phyloP scores from a whole-genome alignment of 257 asterid species.

The Solanum appendiculatum region DNA sequence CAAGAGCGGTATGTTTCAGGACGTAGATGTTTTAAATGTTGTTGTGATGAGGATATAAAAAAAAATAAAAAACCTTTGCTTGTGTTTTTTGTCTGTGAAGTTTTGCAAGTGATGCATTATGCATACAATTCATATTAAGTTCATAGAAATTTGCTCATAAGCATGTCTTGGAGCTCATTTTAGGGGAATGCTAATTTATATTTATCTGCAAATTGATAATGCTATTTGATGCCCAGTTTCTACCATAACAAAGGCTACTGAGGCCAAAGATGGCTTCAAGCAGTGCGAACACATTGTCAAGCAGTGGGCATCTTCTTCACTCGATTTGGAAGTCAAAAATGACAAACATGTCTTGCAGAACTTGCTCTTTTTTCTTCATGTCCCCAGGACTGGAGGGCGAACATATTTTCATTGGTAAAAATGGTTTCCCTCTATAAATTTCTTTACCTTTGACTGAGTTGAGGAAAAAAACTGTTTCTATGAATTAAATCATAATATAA shows the following conservation, averaged over 20 bases:
- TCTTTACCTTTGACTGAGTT: not conserved
- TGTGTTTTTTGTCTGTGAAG: not conserved
- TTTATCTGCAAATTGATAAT: not conserved
- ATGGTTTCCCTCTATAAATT: not conserved
- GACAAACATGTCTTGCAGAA: constrained; percentile 64
- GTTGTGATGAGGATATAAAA: not conserved
- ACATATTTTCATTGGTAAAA: constrained; percentile 85
- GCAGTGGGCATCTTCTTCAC: constrained; percentile 79
- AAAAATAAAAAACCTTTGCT: not conserved
- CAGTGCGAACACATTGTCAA: constrained; percentile 58
- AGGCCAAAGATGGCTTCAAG: constrained; percentile 29
- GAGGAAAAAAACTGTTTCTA: not conserved
- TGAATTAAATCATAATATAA: not conserved
- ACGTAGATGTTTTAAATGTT: not conserved
- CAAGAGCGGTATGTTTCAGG: not conserved
- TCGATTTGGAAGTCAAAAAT: constrained; percentile 39
- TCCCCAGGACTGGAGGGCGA: constrained; percentile 97
- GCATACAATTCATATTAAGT: not conserved
- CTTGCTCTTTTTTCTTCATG: constrained; percentile 90
- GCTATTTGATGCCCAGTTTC: constrained; percentile 27
- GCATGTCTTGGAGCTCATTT: not conserved
- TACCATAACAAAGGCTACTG: constrained; percentile 28
- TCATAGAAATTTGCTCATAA: not conserved
- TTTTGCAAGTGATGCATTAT: not conserved
- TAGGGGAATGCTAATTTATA: not conserved